Evolutionary conservation across 2,329 filamentous ascomycete species (phyloP), one percentile per base, ranked within the genome.

Genomic region (Fusarium metavorans): DNA sequence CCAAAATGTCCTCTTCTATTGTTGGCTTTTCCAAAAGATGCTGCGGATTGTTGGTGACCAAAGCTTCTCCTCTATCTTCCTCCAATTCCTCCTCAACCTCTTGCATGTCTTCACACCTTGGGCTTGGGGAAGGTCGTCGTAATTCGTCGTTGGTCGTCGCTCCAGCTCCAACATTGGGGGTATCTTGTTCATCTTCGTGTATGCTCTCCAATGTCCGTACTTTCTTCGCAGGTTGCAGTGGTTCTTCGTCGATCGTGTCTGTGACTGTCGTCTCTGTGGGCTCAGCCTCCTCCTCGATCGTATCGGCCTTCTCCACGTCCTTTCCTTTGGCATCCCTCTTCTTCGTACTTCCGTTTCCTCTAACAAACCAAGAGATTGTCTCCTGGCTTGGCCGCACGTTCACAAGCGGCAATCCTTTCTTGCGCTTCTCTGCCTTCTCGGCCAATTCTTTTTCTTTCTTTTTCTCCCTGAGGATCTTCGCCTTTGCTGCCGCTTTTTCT

Each of bases 331-430:
- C 63, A 35, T 80, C 79, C 43, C 80, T 80, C 75, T 83, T 83
- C 63, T 74, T 82, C 2, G 67, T 66, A 4, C 74, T 73, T 2
- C 79, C 80, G n/a, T 82, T 80, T 0, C 83, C 81, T 39, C 83
- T 81, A 9, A 89, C 80, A 67, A 92, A 92, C 39, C 85, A 78
- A 20, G 88, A 83, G 71, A 92, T 89, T 0, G 87, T 89, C 48
- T 87, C 87, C 78, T 92, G 90, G 37, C 89, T 91, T 0, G 89
- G 87, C 39, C 86, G 84, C 6, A 89, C 87, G 14, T 83, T 84
- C n/a, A 88, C 84, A 6, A 90, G 80, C 16, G 90, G 90, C 67
- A 89, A 66, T 0, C 89, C 88, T 64, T 84, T 86, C 71, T 83
- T 87, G 76, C 82, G 88, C 81, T 86, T 89, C 61, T 83, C 85